Evolutionary conservation across 345 rosid species (phyloP).

Genomic region (Salix caprea): DNA sequence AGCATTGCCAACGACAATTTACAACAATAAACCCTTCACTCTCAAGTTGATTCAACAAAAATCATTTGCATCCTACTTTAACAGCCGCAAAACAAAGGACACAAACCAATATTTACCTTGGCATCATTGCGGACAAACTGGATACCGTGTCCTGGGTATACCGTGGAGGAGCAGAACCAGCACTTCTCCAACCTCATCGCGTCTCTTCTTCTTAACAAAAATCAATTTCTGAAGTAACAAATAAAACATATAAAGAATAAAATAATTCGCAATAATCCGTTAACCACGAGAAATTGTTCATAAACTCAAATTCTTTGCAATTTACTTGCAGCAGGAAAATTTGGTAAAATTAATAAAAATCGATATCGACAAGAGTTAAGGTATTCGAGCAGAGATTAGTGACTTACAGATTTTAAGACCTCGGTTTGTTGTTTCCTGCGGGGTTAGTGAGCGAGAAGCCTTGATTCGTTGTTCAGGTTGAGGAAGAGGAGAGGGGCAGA

Average conservation of each 20-base stretch:
- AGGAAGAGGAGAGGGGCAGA: background rate
- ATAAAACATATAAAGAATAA: background rate
- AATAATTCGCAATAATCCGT: background rate
- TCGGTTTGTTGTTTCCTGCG: background rate
- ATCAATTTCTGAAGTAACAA: background rate
- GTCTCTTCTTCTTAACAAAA: background rate
- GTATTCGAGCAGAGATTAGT: background rate
- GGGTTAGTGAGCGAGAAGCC: background rate
- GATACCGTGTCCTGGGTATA: conserved; percentile 87
- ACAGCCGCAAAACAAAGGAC: background rate
- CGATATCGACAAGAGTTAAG: background rate
- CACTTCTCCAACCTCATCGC: conserved; percentile 83
- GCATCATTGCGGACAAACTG: conserved; percentile 89
- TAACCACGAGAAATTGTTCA: background rate
- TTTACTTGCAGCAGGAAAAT: background rate
- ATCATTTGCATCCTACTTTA: background rate
- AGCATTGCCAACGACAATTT: background rate
- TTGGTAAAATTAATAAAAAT: background rate
- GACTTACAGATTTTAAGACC: background rate
- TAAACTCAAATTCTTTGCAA: background rate
- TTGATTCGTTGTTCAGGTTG: background rate
- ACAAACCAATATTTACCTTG: conserved; percentile 36
- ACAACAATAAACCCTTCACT: background rate
- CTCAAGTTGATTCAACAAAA: background rate
- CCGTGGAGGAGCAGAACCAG: conserved; percentile 91